Evolutionary conservation across 2,329 filamentous ascomycete genomes (phyloP).

Genomic region (Huntiella bhutanensis): DNA sequence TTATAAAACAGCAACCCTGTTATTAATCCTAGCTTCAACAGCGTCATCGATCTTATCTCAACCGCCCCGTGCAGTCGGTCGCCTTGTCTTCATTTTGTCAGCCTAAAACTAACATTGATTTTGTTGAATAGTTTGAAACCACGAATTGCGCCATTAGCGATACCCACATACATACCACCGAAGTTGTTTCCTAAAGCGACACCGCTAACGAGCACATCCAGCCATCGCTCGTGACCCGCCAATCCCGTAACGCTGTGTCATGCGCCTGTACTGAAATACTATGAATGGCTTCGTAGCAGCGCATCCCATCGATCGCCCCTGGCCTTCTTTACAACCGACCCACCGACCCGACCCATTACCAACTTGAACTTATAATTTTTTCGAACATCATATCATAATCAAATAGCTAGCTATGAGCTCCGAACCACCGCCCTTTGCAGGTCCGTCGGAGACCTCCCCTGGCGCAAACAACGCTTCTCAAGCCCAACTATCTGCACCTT

Average conservation of each 20-base stretch:
- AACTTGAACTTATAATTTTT: neutral
- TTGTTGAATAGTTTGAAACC: no score
- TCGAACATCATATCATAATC: neutral
- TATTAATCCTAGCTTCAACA: no score
- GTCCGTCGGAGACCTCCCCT: neutral
- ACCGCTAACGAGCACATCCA: neutral
- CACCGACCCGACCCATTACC: conserved; percentile 1
- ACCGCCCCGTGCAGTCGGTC: no score
- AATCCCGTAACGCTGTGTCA: neutral
- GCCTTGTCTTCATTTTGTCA: no score
- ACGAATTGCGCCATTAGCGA: neutral
- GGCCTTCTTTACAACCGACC: conserved; percentile 3
- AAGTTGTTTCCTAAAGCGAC: neutral
- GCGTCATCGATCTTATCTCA: no score
- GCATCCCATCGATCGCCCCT: conserved; percentile 7
- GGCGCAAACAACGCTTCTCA: neutral
- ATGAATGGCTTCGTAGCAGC: conserved; percentile 7
- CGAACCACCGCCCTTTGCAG: neutral
- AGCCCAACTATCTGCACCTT: neutral
- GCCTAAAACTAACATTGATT: no score
- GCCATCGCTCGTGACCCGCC: neutral
- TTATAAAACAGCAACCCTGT: no score
- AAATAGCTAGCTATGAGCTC: conserved; percentile 3
- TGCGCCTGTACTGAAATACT: conserved; percentile 9
- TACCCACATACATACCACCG: neutral